Evolutionary conservation across 495 filamentous ascomycete species (phyloP).

Genomic region (Symbiotaphrina buchneri): DNA sequence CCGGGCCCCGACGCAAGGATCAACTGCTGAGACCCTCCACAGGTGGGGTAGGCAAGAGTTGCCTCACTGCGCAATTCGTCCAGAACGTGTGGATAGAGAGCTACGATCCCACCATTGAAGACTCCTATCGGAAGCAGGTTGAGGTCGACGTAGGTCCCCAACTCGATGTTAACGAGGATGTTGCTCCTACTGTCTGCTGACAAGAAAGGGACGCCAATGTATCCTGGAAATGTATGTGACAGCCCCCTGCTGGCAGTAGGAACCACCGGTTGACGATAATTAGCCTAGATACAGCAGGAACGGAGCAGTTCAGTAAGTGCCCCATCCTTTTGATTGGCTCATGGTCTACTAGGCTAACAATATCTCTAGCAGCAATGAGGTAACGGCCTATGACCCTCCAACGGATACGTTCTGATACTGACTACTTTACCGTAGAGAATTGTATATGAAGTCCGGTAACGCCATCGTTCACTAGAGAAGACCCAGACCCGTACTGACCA

Average conservation of each 20-base stretch:
- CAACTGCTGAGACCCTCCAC: constrained; percentile 4
- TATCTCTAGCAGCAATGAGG: constrained; percentile 42
- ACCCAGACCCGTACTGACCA: background rate
- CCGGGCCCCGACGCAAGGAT: background rate
- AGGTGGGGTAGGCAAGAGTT: constrained; percentile 97
- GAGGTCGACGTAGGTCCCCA: constrained; percentile 59
- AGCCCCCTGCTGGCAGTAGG: background rate
- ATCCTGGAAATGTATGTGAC: constrained; percentile 74
- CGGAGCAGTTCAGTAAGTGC: constrained; percentile 87
- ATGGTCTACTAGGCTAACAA: constrained; percentile 1
- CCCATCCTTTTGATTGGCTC: constrained; percentile 1
- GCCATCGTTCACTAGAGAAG: background rate
- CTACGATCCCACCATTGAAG: constrained; percentile 97
- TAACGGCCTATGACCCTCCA: constrained; percentile 18
- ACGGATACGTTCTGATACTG: constrained; percentile 5
- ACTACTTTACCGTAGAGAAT: constrained; percentile 36
- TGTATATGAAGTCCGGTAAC: constrained; percentile 69
- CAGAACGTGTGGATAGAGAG: constrained; percentile 99
- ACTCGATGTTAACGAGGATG: background rate
- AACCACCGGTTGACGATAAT: constrained; percentile 1
- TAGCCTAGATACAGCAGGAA: constrained; percentile 89
- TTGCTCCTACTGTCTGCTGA: constrained; percentile 2
- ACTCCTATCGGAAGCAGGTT: constrained; percentile 87
- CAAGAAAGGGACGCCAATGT: constrained; percentile 94
- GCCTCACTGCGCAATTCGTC: constrained; percentile 95